Conservation (phyloP, 1,139 yeast genomes). For the Nakaseomyces glabratus region DNA sequence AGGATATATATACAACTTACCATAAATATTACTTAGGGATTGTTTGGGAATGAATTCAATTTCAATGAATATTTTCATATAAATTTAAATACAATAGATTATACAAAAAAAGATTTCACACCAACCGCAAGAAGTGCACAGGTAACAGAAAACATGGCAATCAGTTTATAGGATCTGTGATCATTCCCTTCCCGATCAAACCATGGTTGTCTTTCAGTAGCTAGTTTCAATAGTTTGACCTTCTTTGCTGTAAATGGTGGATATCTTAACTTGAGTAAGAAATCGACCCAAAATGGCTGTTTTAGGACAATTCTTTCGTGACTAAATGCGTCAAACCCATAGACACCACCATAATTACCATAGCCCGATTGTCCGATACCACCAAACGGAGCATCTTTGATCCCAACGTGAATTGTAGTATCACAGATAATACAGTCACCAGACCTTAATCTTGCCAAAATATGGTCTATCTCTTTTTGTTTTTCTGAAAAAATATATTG, state of each 20-base stretch:
- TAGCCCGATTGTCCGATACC: constrained; percentile 81
- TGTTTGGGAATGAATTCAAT: too few species aligned
- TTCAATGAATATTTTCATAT: too few species aligned
- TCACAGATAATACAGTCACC: constrained; percentile 74
- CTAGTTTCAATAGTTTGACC: constrained; percentile 18
- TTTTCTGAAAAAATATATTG: constrained; percentile 61
- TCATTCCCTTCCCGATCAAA: constrained; percentile 21
- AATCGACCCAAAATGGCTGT: constrained; percentile 63
- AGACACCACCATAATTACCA: constrained; percentile 73
- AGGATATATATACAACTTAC: too few species aligned
- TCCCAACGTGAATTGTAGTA: constrained; percentile 60
- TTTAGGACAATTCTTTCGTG: constrained; percentile 65
- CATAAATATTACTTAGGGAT: too few species aligned
- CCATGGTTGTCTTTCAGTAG: constrained; percentile 21
- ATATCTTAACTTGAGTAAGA: constrained; percentile 50
- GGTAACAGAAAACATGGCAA: neutral
- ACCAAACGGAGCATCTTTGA: constrained; percentile 77
- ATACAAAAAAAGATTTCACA: too few species aligned
- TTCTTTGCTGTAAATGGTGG: constrained; percentile 51
- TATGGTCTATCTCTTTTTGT: constrained; percentile 42
- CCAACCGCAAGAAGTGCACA: constrained; percentile 2
- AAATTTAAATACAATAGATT: too few species aligned
- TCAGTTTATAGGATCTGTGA: constrained; percentile 7
- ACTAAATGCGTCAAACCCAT: constrained; percentile 64
- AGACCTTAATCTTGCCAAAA: constrained; percentile 52